A percentile compares a stretch with the other conserved stretches of the same genome.
Conservation (phyloP, 345 rosid species). For the Citrus inodora region DNA sequence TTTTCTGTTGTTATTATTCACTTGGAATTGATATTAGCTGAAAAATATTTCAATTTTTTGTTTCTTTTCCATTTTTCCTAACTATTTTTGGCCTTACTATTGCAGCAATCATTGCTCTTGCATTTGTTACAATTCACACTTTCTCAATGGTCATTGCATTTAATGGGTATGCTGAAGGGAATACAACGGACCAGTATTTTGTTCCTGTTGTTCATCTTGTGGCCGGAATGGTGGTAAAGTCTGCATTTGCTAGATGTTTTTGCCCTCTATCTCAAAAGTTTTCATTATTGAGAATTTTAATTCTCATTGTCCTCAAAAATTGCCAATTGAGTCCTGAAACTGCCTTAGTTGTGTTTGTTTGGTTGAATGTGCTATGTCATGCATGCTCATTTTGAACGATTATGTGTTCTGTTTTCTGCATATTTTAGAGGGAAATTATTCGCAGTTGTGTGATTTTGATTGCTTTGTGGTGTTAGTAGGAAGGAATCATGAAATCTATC, state of each 20-base stretch:
- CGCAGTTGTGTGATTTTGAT: background rate
- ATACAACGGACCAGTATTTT: constrained; percentile 72
- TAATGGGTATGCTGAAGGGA: constrained; percentile 85
- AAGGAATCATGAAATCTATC: background rate
- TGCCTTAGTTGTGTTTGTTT: background rate
- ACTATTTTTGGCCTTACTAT: constrained; percentile 20
- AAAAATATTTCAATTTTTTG: background rate
- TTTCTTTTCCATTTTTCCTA: background rate
- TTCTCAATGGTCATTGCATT: constrained; percentile 97
- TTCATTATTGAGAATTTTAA: background rate
- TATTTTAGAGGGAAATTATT: background rate
- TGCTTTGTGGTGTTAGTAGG: background rate
- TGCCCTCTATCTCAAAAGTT: background rate
- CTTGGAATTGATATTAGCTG: constrained; percentile 10
- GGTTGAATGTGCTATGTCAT: background rate
- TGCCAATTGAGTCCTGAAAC: background rate
- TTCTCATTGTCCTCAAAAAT: background rate
- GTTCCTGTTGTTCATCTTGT: constrained; percentile 79
- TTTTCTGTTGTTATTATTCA: constrained; percentile 11
- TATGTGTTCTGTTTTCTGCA: background rate
- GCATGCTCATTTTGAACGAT: background rate
- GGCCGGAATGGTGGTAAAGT: constrained; percentile 80
- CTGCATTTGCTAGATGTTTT: background rate
- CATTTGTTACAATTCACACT: constrained; percentile 88
- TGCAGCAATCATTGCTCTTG: constrained; percentile 89